These are phyloP conservation scores for Triticum urartu DNA, from an alignment of 176 grass and related monocot genomes.

Conservation along the genomic window DNA sequence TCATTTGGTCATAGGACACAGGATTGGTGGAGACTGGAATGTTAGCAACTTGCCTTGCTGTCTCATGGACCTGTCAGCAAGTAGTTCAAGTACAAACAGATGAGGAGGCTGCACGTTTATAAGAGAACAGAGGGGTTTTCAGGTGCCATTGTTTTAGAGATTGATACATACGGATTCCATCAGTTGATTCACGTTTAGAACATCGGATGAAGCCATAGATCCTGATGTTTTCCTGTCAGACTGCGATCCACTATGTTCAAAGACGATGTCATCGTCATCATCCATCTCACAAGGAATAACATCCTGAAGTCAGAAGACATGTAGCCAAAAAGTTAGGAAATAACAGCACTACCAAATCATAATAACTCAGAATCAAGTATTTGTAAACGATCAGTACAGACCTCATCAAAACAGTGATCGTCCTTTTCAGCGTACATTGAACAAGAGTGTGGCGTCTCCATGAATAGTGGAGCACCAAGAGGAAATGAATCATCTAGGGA, in stretches of 20 bases:
- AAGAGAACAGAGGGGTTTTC: not conserved
- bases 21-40: slow-evolving; percentile 50
- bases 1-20: slow-evolving; percentile 92
- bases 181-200: slow-evolving; percentile 89
- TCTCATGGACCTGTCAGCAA: slow-evolving; percentile 73
- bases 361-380: slow-evolving; percentile 8
- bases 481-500: slow-evolving; percentile 88
- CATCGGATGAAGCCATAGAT: slow-evolving; percentile 63
- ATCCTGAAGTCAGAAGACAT: slow-evolving; percentile 54
- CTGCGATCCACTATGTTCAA: slow-evolving; percentile 69
- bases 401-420: slow-evolving; percentile 69
- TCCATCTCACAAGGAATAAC: slow-evolving; percentile 65
- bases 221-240: slow-evolving; percentile 74
- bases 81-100: slow-evolving; percentile 4
- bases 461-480: slow-evolving; percentile 69
- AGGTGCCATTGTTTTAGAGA: slow-evolving; percentile 13
- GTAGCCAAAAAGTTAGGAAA: slow-evolving; percentile 27
- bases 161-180: slow-evolving; percentile 72
- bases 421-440: slow-evolving; percentile 55
- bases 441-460: slow-evolving; percentile 71
- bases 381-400: slow-evolving; percentile 35
- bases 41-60: slow-evolving; percentile 67
- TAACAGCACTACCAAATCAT: not conserved
- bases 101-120: not conserved
- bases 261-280: slow-evolving; percentile 64